Base-by-base conservation (phyloP, 192 early-diverging fungal genomes). In the Podila horticola region DNA sequence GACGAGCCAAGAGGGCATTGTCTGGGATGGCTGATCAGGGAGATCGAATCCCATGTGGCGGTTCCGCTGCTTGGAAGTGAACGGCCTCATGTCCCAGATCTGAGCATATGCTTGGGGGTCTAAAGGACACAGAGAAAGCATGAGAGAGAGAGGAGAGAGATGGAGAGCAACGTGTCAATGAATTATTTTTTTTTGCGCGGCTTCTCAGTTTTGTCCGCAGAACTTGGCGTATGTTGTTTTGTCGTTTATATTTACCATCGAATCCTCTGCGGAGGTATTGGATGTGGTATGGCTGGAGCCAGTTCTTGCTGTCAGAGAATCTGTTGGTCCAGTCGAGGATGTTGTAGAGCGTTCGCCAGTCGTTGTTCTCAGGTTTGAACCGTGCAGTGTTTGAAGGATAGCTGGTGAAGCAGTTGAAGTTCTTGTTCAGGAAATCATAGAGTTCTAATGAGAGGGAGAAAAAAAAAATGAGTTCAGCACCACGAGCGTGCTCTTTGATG, bases 211-310 rank as follows among this genome's bases (percentile, higher is more conserved):
- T 41, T 9, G 41, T 41, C 41, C 13, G 41, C 41, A 15, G 41
- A 9, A 41, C 41, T 41, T 41, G 5, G 34, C 34, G 12, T 13
- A 13, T 17, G 13, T 45, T 45, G 2, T 34, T 34, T 34, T 34
- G 33, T 34, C 3, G 3, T 34, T 34, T 34, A 5, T 34, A 5
- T 45, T 45, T 48, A 72, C 64, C 64, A 59, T 65, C n/a, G 34
- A 73, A 73, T 29, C 36, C 63, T 30, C 58, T 20, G 7, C 71
- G 51, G 13, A 73, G 63, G 57, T 73, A 73, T 19, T 11, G 22
- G 34, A 73, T 73, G 1, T 73, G 22, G 13, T 7, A 3, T 20
- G 58, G 15, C 5, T n/a, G 0, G 41, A 67, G 30, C 12, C 11
- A 45, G 29, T 2, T 2, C 17, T 0, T 38, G 28, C 10, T 17